Base-by-base conservation (phyloP, 371 early-diverging fungal species). In the Syncephalastrum contaminatum region DNA sequence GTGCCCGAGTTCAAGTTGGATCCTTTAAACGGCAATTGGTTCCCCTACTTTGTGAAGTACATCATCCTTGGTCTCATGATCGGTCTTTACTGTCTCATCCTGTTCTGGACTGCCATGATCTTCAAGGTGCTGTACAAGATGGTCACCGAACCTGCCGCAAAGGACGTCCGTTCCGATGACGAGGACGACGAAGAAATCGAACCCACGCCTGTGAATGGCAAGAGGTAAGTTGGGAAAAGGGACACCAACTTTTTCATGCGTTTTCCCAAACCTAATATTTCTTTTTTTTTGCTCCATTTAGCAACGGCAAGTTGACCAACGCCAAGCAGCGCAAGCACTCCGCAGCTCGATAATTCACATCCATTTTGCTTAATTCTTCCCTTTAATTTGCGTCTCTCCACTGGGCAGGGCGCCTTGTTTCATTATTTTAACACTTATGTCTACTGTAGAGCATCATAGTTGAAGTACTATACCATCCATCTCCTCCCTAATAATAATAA, bases 81-180 rank as follows among this genome's bases (percentile, higher is more conserved):
- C 36, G 70, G 72, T 7, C 51, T 79, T 15, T 75, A 73, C 43
- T 14, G 63, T 19, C 51, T 88, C 51, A 74, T 85, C 49, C 25
- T 88, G 5, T 85, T 82, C 54, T 88, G 88, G 88, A 79, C 83
- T 8, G 70, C 70, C 19, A 66, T 88, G 71, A 84, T 88, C 30
- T 71, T 83, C 58, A 75, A 80, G 53, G 85, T 88, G 6, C 63
- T 86, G 30, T 51, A 81, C 43, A 78, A 83, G 58, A 81, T 85
- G 21, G 66, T 81, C 24, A 77, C 82, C 14, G 77, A 74, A 4
- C 62, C 76, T 1, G 82, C 64, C 27, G 85, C 80, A 2, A 81
- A 70, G 46, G 88, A 86, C 51, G 87, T 86, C 5, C 80, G 81
- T 16, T 85, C 86, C 16, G 89, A 88, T 10, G 82, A 86, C 51